Conservation (phyloP, 257 asterid species). For the Forsythia suspensa region DNA sequence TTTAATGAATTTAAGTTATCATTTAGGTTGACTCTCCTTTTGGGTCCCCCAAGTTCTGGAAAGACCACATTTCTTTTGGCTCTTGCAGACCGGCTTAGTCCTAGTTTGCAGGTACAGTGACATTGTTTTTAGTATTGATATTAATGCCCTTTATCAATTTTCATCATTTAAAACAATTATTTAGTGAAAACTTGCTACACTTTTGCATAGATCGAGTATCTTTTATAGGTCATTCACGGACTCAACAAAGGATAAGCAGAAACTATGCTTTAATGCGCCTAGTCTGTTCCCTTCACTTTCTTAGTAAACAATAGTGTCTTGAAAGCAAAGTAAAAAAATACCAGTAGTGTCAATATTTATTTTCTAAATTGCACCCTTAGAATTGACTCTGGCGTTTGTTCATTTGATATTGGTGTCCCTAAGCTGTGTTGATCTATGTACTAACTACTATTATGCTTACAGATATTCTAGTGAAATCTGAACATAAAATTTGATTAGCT, state of each 20-base stretch:
- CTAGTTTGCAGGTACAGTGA: constrained; percentile 52
- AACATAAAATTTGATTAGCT: no score
- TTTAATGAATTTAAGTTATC: constrained; percentile 22
- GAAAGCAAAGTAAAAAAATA: neutral
- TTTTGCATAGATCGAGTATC: neutral
- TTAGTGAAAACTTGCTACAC: neutral
- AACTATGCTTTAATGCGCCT: neutral
- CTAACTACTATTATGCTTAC: no score
- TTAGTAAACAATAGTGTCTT: no score
- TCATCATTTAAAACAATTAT: neutral
- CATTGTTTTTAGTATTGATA: neutral
- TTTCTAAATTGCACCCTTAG: no score
- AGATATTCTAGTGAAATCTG: no score
- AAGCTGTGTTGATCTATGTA: no score
- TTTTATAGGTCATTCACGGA: neutral
- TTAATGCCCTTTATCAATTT: neutral
- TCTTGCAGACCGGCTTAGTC: constrained; percentile 70
- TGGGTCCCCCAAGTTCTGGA: constrained; percentile 88
- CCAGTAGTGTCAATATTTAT: no score
- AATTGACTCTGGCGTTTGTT: no score
- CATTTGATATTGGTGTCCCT: no score
- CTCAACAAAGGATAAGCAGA: no score
- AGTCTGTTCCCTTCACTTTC: no score
- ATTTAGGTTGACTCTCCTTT: constrained; percentile 68
- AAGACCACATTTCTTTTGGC: constrained; percentile 88